Conservation (phyloP, 345 rosid genomes). For the Acer yangbiense region DNA sequence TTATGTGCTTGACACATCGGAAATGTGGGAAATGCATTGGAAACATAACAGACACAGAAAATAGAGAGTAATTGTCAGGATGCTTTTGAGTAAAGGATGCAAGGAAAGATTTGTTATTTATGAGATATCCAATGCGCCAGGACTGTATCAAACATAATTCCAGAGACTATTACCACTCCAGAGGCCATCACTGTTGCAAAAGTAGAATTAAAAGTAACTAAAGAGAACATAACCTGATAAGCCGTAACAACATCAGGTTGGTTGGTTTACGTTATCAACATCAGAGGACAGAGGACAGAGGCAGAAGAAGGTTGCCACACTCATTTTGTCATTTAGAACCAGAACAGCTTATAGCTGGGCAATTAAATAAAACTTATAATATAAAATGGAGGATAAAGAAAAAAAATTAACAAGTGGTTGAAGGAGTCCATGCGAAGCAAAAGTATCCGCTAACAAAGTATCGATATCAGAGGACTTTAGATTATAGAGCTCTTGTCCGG, state of each 20-base stretch:
- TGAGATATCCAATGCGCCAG: not conserved
- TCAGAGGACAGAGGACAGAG: conserved; percentile 83
- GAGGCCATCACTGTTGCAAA: not conserved
- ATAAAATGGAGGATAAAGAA: not conserved
- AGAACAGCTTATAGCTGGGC: not conserved
- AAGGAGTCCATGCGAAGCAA: not conserved
- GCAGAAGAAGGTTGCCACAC: not conserved
- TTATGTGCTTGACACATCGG: not conserved
- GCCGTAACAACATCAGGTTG: conserved; percentile 10
- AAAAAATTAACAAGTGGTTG: not conserved
- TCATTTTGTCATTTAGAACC: conserved; percentile 1
- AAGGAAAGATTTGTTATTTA: not conserved
- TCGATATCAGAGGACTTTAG: not conserved
- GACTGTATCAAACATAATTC: not conserved
- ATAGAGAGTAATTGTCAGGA: not conserved
- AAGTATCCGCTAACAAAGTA: not conserved
- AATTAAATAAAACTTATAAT: not conserved
- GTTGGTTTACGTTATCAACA: conserved; percentile 85
- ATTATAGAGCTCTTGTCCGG: not conserved
- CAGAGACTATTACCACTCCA: not conserved
- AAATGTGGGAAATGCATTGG: not conserved
- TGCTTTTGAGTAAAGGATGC: not conserved
- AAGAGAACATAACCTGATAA: not conserved
- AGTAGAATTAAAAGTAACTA: not conserved
- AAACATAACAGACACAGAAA: not conserved